These are phyloP conservation scores for Suillus ampliporus DNA, from an alignment of 768 basidiomycete genomes.

Conservation along the genomic window DNA sequence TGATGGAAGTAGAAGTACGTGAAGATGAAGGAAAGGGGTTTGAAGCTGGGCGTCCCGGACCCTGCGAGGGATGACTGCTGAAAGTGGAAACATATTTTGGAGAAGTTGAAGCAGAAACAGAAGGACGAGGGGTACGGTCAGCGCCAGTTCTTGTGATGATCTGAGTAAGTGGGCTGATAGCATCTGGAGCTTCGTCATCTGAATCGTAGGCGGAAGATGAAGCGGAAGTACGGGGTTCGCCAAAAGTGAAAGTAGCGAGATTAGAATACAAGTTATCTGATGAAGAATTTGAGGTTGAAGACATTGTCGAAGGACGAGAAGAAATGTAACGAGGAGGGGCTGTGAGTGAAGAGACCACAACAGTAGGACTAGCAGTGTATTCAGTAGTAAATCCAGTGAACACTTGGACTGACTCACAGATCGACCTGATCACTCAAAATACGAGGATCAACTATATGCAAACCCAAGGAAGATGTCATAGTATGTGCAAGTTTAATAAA, in stretches of 20 bases:
- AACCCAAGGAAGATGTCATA: slow-evolving; percentile 30
- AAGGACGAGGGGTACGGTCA: slow-evolving; percentile 53
- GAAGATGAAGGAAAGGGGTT: slow-evolving; percentile 18
- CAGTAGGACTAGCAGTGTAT: too few species aligned
- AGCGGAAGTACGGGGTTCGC: slow-evolving; percentile 32
- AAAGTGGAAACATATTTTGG: slow-evolving; percentile 16
- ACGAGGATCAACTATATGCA: slow-evolving; percentile 36
- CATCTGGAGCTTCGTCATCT: slow-evolving; percentile 24
- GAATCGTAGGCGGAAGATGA: slow-evolving; percentile 22
- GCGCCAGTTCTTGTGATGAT: slow-evolving; percentile 29
- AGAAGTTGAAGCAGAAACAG: too few species aligned
- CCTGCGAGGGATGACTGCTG: slow-evolving; percentile 42
- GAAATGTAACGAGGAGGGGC: slow-evolving; percentile 4
- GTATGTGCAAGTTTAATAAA: too few species aligned
- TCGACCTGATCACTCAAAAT: slow-evolving; percentile 32
- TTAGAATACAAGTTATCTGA: slow-evolving; percentile 43
- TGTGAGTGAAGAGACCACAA: neutral
- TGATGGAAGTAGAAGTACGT: slow-evolving; percentile 11
- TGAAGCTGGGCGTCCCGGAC: slow-evolving; percentile 32
- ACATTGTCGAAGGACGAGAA: neutral
- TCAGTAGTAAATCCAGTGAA: too few species aligned
- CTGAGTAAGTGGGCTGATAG: slow-evolving; percentile 46
- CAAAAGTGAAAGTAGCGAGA: slow-evolving; percentile 50
- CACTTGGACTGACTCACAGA: too few species aligned
- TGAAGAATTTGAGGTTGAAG: neutral